Base-by-base conservation (phyloP, 108 stramenopile genomes). In the Aurantiochytrium sp. region DNA sequence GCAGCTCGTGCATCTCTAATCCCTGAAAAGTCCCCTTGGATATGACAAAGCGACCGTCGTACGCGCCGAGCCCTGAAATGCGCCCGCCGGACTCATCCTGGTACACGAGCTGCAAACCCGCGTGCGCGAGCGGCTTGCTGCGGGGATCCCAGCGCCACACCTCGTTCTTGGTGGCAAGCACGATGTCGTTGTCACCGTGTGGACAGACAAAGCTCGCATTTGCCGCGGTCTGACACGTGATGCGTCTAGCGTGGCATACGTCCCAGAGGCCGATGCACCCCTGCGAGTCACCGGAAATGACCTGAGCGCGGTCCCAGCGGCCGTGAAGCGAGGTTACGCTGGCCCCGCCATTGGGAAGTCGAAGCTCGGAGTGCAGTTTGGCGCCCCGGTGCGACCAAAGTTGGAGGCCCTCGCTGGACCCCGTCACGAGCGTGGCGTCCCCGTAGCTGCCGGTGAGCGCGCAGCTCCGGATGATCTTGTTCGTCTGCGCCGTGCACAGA, bases 81-180 rank as follows among this genome's bases (percentile, higher is more conserved):
- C 32, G 34, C 10, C 34, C 10, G 22, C 22, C 24, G 3, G 53
- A 21, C 12, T 30, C 8, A 65, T 65, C 59, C 19, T 65, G 59
- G 19, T 65, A 65, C 59, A 65, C 15, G 59, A 65, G 59, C 59
- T 65, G 59, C 15, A 65, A 19, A 19, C 59, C 59, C 19, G 59
- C 59, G 34, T 65, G 59, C 8, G 59, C 22, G 34, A 6, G 32
- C 8, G 34, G 59, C 8, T 15, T 27, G 59, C 22, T 34, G 12
- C 59, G 59, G 15, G 59, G 59, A 34, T 65, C 59, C 59, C 59
- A 65, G 24, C 59, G 59, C 59, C 59, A 65, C 59, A 65, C 59
- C 19, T 65, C 59, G 59, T 65, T 15, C 6, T 65, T 6, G 19
- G 15, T 65, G 8, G 59, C 59, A 65, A 65, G 59, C 22, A 65